A percentile compares a stretch with the other conserved stretches of the same genome.
Evolutionary conservation across 2,329 filamentous ascomycete species (phyloP).

Genomic region (Fusarium pseudoanthophilum): DNA sequence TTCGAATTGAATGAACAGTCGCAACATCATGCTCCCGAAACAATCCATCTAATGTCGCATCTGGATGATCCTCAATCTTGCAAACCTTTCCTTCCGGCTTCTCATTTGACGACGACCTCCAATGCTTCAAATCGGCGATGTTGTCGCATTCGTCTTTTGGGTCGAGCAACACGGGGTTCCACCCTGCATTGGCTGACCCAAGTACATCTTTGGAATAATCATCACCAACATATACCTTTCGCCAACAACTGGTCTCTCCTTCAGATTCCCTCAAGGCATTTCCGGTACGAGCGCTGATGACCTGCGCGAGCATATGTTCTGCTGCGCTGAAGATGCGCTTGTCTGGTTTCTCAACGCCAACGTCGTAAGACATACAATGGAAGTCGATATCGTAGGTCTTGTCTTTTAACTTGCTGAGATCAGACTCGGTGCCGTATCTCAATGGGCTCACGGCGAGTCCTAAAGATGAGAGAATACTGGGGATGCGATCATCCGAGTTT

Average conservation of each 20-base stretch:
- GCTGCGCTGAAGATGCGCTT: conserved; percentile 66
- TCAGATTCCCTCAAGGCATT: neutral
- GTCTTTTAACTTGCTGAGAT: neutral
- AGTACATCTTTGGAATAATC: conserved; percentile 35
- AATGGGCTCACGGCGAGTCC: conserved; percentile 31
- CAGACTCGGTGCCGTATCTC: neutral
- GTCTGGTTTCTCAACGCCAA: conserved; percentile 69
- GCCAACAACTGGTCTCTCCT: neutral
- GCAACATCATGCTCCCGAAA: neutral
- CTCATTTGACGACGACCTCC: neutral
- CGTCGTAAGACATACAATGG: conserved; percentile 67
- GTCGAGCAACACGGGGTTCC: conserved; percentile 30
- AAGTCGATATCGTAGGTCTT: conserved; percentile 26
- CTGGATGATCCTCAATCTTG: conserved; percentile 5
- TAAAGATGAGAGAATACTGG: conserved; percentile 31
- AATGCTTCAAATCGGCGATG: neutral
- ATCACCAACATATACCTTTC: conserved; percentile 34
- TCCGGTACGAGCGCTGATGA: conserved; percentile 12
- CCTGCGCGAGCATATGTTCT: conserved; percentile 50
- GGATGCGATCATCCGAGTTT: conserved; percentile 38
- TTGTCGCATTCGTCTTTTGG: conserved; percentile 3
- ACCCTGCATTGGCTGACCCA: conserved; percentile 24
- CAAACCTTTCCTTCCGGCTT: neutral
- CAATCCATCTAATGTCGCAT: neutral
- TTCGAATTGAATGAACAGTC: conserved; percentile 19